Conservation (phyloP, 768 basidiomycete genomes). For the Tylopilus plumbeoviolaceoides region DNA sequence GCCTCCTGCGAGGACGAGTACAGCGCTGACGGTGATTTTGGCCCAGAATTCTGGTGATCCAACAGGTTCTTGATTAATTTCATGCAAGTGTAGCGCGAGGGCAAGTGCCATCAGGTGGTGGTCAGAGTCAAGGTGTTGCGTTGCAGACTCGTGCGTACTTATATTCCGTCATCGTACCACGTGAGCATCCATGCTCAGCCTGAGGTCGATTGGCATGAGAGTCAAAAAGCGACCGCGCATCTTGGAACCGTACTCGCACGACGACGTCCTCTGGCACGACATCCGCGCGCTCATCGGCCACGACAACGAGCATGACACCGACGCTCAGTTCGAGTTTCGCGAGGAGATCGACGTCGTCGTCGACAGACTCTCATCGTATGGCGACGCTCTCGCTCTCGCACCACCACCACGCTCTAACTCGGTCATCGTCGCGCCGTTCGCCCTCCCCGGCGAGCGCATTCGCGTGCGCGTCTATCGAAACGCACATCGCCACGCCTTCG, state of each 20-base stretch:
- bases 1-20: conserved; percentile 80
- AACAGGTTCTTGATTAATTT: conserved; percentile 19
- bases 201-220: too few relatives aligned
- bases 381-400: conserved; percentile 59
- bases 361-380: conserved; percentile 57
- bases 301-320: conserved; percentile 46
- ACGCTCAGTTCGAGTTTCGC: conserved; percentile 55
- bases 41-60: conserved; percentile 70
- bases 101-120: background rate
- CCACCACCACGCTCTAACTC: conserved; percentile 54
- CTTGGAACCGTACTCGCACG: conserved; percentile 41
- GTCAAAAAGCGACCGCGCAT: background rate
- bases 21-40: conserved; percentile 62
- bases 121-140: background rate
- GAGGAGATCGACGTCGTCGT: conserved; percentile 68
- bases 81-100: background rate
- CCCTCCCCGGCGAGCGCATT: conserved; percentile 79
- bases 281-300: conserved; percentile 62
- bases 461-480: conserved; percentile 69
- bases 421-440: conserved; percentile 81
- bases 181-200: background rate
- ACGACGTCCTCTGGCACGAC: conserved; percentile 75
- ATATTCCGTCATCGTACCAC: background rate
- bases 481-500: conserved; percentile 67
- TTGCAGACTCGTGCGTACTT: background rate